phyloP scores from a whole-genome alignment of 768 basidiomycete species.

The Pholiota microspora region DNA sequence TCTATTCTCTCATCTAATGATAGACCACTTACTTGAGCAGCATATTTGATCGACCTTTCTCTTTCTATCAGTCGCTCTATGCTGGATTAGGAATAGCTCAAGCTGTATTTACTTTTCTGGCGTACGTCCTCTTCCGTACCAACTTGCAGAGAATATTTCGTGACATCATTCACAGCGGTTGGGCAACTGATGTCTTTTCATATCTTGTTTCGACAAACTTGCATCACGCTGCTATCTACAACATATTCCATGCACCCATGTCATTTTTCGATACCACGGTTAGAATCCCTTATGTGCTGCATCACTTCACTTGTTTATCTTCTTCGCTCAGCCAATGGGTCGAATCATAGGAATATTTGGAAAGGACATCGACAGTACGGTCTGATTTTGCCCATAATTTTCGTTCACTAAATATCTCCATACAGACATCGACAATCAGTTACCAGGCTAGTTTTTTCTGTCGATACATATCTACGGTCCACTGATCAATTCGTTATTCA shows the following conservation, averaged over 20 bases:
- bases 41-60: constrained; percentile 45
- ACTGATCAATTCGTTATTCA: constrained; percentile 16
- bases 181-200: constrained; percentile 53
- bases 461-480: too few relatives aligned
- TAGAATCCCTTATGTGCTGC: constrained; percentile 1
- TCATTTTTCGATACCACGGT: constrained; percentile 75
- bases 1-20: background rate
- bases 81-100: constrained; percentile 60
- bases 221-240: constrained; percentile 52
- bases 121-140: constrained; percentile 36
- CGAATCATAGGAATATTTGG: constrained; percentile 63
- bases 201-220: constrained; percentile 61
- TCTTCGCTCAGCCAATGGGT: constrained; percentile 46
- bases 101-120: constrained; percentile 49
- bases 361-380: constrained; percentile 62
- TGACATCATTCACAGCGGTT: constrained; percentile 34
- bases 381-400: background rate
- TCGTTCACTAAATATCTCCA: background rate
- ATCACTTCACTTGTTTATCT: too few relatives aligned
- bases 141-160: background rate
- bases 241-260: constrained; percentile 72
- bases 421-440: constrained; percentile 55
- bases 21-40: constrained; percentile 22
- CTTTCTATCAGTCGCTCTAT: constrained; percentile 66
- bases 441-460: too few relatives aligned